A percentile compares a stretch with the other conserved stretches of the same genome.
Evolutionary conservation across 257 asterid genomes (phyloP).

Genomic region (Voacanga thouarsii): DNA sequence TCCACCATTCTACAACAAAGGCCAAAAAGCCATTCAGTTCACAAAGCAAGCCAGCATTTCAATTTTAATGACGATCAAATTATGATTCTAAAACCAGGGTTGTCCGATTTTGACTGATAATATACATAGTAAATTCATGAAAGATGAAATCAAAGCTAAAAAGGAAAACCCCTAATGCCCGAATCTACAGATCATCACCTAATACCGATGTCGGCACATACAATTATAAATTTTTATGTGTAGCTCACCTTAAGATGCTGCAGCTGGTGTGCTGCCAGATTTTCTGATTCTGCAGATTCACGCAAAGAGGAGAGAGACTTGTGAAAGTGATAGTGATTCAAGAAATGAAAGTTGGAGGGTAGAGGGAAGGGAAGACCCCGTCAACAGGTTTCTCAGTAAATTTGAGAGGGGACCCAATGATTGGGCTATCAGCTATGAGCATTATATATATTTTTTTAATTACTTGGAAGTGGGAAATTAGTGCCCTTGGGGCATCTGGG

Average conservation of each 20-base stretch:
- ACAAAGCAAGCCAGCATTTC: background rate
- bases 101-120: background rate
- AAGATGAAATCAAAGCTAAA: background rate
- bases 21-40: background rate
- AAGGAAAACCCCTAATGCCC: slow-evolving; percentile 1
- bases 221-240: background rate
- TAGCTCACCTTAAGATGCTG: slow-evolving; percentile 5
- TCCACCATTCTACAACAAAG: background rate
- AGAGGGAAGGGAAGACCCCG: background rate
- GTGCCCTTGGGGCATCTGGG: no score
- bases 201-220: background rate
- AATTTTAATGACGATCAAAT: background rate
- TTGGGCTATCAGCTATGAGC: background rate
- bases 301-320: background rate
- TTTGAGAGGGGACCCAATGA: background rate
- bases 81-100: background rate
- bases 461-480: no score
- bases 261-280: background rate
- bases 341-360: background rate
- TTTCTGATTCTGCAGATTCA: background rate
- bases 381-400: background rate
- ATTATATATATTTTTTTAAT: no score
- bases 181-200: background rate
- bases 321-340: background rate
- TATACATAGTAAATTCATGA: background rate